Conservation (phyloP, 108 stramenopile species). For the Cyclotella cryptica region DNA sequence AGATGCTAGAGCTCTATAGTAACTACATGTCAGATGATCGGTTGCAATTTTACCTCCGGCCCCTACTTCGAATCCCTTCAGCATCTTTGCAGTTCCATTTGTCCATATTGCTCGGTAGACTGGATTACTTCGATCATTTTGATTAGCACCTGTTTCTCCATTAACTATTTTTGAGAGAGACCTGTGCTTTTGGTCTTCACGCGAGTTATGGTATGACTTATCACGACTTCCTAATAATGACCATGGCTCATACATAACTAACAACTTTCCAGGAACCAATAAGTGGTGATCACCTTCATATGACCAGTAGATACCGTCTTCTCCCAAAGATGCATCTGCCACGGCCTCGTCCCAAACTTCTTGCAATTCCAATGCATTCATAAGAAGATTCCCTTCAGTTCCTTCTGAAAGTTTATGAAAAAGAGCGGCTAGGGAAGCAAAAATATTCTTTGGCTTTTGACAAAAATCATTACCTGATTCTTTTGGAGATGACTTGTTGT, state of each 20-base stretch:
- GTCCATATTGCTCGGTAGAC: slow-evolving; percentile 47
- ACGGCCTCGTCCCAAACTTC: slow-evolving; percentile 52
- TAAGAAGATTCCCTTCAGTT: slow-evolving; percentile 54
- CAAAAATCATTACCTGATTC: not conserved
- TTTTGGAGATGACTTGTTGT: not conserved
- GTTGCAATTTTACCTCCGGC: slow-evolving; percentile 63
- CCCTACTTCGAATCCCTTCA: slow-evolving; percentile 67
- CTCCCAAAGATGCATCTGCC: slow-evolving; percentile 55
- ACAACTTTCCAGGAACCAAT: slow-evolving; percentile 65
- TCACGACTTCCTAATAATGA: not conserved
- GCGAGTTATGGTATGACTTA: not conserved
- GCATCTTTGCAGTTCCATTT: slow-evolving; percentile 57
- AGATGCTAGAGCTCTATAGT: slow-evolving; percentile 20
- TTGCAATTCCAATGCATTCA: slow-evolving; percentile 51
- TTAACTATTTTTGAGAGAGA: slow-evolving; percentile 1
- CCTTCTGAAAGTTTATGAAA: slow-evolving; percentile 58
- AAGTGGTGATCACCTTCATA: slow-evolving; percentile 59
- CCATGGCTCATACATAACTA: slow-evolving; percentile 66
- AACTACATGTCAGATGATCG: slow-evolving; percentile 68
- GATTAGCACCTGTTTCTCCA: slow-evolving; percentile 3
- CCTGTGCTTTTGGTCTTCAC: too few species aligned
- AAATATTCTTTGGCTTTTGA: slow-evolving; percentile 15
- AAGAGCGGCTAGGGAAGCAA: slow-evolving; percentile 53
- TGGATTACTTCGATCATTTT: not conserved
- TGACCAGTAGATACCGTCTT: slow-evolving; percentile 49